These are phyloP conservation scores for Fagus crenata DNA, from an alignment of 306 rosid species.

Conservation along the genomic window DNA sequence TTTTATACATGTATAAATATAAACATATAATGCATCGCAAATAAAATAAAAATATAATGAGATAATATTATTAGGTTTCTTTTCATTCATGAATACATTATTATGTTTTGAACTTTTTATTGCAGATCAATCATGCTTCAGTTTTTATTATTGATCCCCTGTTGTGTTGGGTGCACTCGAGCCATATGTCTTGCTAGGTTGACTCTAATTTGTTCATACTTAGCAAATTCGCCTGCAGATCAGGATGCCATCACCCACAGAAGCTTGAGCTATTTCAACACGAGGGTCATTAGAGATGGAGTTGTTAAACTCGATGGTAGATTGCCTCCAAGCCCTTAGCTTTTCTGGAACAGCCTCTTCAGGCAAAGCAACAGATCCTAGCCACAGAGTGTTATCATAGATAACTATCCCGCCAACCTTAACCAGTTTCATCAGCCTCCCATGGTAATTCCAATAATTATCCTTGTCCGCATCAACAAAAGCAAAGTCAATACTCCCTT, in stretches of 20 bases:
- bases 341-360: not conserved
- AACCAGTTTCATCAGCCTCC: not conserved
- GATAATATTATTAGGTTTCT: no score
- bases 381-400: slow-evolving; percentile 16
- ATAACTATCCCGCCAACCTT: slow-evolving; percentile 13
- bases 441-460: slow-evolving; percentile 4
- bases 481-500: slow-evolving; percentile 15
- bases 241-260: not conserved
- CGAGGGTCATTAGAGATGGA: not conserved
- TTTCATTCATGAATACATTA: no score
- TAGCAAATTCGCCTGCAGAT: slow-evolving; percentile 1
- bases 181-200: no score
- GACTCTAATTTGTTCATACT: not conserved
- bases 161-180: no score
- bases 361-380: not conserved
- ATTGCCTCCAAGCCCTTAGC: not conserved
- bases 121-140: no score
- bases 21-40: no score
- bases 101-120: no score
- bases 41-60: no score
- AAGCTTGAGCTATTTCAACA: not conserved
- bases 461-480: slow-evolving; percentile 22
- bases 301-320: not conserved
- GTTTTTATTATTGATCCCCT: no score
- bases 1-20: no score